Conservation (phyloP, 202 grass and related monocot species). For the Hordeum pubiflorum region DNA sequence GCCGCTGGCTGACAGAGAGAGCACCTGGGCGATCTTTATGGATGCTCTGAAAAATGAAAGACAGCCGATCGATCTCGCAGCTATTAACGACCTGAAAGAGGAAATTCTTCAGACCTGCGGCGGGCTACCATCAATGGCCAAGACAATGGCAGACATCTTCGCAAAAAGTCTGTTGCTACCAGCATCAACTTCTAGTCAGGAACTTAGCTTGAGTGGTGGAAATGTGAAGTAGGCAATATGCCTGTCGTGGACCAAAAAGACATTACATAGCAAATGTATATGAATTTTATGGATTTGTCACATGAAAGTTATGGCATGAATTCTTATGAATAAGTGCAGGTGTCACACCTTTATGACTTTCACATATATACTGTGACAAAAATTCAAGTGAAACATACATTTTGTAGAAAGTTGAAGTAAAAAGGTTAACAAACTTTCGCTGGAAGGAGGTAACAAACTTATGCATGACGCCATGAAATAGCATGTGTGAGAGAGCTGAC, state of each 20-base stretch:
- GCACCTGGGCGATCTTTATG: conserved; percentile 38
- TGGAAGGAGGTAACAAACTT: background rate
- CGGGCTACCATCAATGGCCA: conserved; percentile 29
- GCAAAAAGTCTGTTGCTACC: conserved; percentile 3
- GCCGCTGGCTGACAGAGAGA: conserved; percentile 19
- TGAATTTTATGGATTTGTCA: background rate
- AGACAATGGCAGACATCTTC: conserved; percentile 33
- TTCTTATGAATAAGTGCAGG: background rate
- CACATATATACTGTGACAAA: background rate
- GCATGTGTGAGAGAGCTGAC: background rate
- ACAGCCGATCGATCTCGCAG: background rate
- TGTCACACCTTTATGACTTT: background rate
- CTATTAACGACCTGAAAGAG: conserved; percentile 18
- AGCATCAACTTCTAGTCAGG: conserved; percentile 24
- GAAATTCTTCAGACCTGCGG: conserved; percentile 33
- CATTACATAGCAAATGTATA: background rate
- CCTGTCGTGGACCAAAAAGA: background rate
- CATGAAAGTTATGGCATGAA: background rate
- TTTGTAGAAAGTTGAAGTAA: background rate
- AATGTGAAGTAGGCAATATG: conserved; percentile 1
- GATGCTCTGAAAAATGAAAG: conserved; percentile 20
- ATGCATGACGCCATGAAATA: background rate
- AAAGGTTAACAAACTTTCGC: background rate
- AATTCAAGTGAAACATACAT: background rate
- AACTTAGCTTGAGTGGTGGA: conserved; percentile 17